These are phyloP conservation scores for Citrus sinensis DNA, from an alignment of 345 rosid genomes.

Conservation along the genomic window DVS_A1.0 CM039163.1:25892501-25893000, in stretches of 20 bases:
- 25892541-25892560: slow-evolving; percentile 79
- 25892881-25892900: slow-evolving; percentile 90
- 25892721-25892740: neutral
- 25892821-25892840: too few species aligned
- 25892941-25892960: slow-evolving; percentile 40
- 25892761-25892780: neutral
- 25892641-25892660: slow-evolving; percentile 86
- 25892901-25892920: slow-evolving; percentile 81
- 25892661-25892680: slow-evolving; percentile 90
- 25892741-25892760: too few species aligned
- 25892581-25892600: neutral
- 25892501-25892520: too few species aligned
- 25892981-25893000: neutral
- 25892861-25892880: slow-evolving; percentile 87
- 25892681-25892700: slow-evolving; percentile 63
- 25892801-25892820: neutral
- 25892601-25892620: neutral
- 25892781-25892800: neutral
- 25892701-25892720: neutral
- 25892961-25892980: neutral
- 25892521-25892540: slow-evolving; percentile 68
- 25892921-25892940: slow-evolving; percentile 90
- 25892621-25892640: neutral
- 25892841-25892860: slow-evolving; percentile 82
- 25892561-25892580: neutral